Conservation (phyloP, 805 yeast genomes). For the Monosporozyma aerobia region DNA sequence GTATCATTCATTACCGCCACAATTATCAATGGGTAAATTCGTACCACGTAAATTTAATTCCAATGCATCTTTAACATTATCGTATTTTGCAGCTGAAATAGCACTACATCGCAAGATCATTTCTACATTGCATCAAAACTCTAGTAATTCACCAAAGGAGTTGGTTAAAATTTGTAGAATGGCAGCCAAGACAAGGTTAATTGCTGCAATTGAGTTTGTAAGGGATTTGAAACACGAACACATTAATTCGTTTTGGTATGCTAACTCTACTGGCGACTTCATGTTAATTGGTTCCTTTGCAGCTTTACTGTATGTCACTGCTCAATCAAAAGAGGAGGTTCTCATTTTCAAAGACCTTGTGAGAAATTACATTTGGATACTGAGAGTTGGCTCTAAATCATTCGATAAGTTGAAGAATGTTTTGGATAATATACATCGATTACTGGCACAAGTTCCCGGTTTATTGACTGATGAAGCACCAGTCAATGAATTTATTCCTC, state of each 20-base stretch:
- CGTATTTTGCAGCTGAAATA: slow-evolving; percentile 84
- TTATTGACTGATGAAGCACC: slow-evolving; percentile 29
- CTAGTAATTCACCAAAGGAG: slow-evolving; percentile 39
- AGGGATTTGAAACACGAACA: slow-evolving; percentile 71
- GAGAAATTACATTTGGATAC: slow-evolving; percentile 65
- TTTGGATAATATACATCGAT: slow-evolving; percentile 57
- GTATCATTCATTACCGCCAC: slow-evolving; percentile 64
- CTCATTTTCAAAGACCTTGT: slow-evolving; percentile 56
- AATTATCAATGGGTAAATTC: slow-evolving; percentile 52
- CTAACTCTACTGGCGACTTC: slow-evolving; percentile 68
- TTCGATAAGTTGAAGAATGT: slow-evolving; percentile 77
- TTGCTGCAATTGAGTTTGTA: slow-evolving; percentile 76
- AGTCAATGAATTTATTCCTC: slow-evolving; percentile 3
- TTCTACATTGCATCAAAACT: slow-evolving; percentile 33
- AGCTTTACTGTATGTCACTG: slow-evolving; percentile 63
- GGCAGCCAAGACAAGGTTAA: slow-evolving; percentile 75
- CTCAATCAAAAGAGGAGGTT: slow-evolving; percentile 54
- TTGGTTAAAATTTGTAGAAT: slow-evolving; percentile 61
- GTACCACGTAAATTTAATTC: slow-evolving; percentile 57
- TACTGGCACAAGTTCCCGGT: slow-evolving; percentile 70
- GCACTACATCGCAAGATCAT: slow-evolving; percentile 75
- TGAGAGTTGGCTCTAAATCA: slow-evolving; percentile 65
- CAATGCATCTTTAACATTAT: slow-evolving; percentile 69
- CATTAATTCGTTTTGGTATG: slow-evolving; percentile 83
- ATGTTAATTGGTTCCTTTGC: slow-evolving; percentile 85